Conservation (phyloP, 2,329 filamentous ascomycete genomes). For the Colletotrichum sp. region DNA sequence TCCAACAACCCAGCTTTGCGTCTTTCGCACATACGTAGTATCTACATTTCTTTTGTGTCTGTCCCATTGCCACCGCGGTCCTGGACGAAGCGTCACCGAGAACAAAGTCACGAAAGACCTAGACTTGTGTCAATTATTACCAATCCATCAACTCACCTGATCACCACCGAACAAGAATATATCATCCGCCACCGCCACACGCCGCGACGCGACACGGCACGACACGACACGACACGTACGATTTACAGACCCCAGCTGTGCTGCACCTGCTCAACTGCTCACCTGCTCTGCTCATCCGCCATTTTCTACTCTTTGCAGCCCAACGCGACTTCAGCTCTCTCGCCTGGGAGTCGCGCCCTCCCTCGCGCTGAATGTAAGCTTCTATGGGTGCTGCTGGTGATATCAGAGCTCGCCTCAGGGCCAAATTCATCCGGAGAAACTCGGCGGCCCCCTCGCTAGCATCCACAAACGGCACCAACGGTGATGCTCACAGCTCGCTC, state of each 20-base stretch:
- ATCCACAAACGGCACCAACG: slow-evolving; percentile 36
- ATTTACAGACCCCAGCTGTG: background rate
- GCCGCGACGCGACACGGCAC: background rate
- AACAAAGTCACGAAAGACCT: background rate
- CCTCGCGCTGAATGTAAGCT: background rate
- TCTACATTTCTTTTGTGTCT: background rate
- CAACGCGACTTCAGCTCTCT: background rate
- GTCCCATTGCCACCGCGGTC: background rate
- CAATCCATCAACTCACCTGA: background rate
- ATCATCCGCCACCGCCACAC: background rate
- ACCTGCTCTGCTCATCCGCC: background rate
- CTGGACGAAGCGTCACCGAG: background rate
- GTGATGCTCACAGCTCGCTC: slow-evolving; percentile 26
- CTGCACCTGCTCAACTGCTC: background rate
- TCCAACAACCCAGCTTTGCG: background rate
- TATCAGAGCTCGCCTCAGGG: slow-evolving; percentile 50
- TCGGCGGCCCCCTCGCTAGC: slow-evolving; percentile 41
- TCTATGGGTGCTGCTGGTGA: slow-evolving; percentile 35
- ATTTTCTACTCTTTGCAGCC: background rate
- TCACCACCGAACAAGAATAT: background rate
- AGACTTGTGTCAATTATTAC: background rate
- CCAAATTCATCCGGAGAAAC: slow-evolving; percentile 48
- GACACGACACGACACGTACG: background rate
- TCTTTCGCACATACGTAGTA: background rate
- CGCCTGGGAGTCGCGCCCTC: background rate